These are phyloP conservation scores for Candida koratica DNA, from an alignment of 805 yeast species.

Conservation along the genomic window DNA sequence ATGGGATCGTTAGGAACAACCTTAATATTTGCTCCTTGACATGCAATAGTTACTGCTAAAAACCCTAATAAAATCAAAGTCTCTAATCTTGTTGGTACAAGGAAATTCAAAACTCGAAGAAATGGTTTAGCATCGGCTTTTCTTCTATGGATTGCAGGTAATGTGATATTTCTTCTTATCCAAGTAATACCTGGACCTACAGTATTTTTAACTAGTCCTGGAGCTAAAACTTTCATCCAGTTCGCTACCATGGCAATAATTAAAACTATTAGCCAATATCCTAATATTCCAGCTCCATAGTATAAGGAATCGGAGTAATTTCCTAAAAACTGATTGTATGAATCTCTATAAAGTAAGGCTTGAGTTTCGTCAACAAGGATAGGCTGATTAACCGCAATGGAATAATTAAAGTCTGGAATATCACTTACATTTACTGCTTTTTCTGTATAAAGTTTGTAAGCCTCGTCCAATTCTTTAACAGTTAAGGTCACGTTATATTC, in stretches of 20 bases:
- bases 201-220: slow-evolving; percentile 26
- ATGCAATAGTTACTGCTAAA: slow-evolving; percentile 17
- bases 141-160: slow-evolving; percentile 26
- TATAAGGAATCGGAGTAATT: slow-evolving; percentile 23
- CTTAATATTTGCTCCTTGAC: slow-evolving; percentile 17
- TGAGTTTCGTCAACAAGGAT: slow-evolving; percentile 17
- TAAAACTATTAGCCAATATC: slow-evolving; percentile 47
- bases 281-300: slow-evolving; percentile 39
- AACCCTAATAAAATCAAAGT: slow-evolving; percentile 25
- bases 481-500: slow-evolving; percentile 19
- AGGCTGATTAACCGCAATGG: slow-evolving; percentile 23
- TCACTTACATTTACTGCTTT: slow-evolving; percentile 18
- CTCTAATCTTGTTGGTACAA: slow-evolving; percentile 38
- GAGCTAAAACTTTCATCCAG: slow-evolving; percentile 39
- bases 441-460: slow-evolving; percentile 15
- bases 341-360: slow-evolving; percentile 1
- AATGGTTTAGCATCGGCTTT: slow-evolving; percentile 20
- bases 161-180: slow-evolving; percentile 23
- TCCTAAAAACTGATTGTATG: slow-evolving; percentile 20
- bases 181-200: slow-evolving; percentile 25
- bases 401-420: slow-evolving; percentile 22
- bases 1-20: slow-evolving; percentile 23
- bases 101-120: slow-evolving; percentile 18
- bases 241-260: slow-evolving; percentile 39
- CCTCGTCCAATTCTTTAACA: slow-evolving; percentile 14